These are phyloP conservation scores for Rubia tinctorum DNA, from an alignment of 305 asterid species.

Conservation along the genomic window DNA sequence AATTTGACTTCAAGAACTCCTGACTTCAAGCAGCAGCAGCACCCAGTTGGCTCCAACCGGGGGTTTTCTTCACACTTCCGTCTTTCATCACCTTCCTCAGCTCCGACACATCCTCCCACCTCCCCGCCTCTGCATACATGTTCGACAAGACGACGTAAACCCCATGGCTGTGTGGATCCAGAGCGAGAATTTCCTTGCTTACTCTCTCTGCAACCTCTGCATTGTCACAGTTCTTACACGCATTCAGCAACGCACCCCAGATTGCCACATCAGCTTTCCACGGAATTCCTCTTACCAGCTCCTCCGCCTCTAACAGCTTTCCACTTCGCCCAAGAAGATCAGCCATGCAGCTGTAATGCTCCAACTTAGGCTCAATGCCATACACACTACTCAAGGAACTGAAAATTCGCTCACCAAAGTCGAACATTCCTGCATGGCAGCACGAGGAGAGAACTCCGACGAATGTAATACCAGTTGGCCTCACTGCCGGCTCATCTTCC, in stretches of 20 bases:
- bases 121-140: slow-evolving; percentile 25
- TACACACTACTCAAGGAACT: slow-evolving; percentile 48
- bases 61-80: slow-evolving; percentile 21
- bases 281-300: slow-evolving; percentile 53
- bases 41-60: slow-evolving; percentile 64
- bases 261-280: slow-evolving; percentile 72
- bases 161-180: slow-evolving; percentile 69
- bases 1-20: background rate
- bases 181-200: slow-evolving; percentile 49
- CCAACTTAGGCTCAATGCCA: slow-evolving; percentile 56
- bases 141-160: slow-evolving; percentile 72
- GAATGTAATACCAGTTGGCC: slow-evolving; percentile 61
- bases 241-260: slow-evolving; percentile 81
- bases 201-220: slow-evolving; percentile 74
- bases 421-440: slow-evolving; percentile 71
- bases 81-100: slow-evolving; percentile 64
- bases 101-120: slow-evolving; percentile 64
- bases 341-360: slow-evolving; percentile 86
- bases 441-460: slow-evolving; percentile 80
- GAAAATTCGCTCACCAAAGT: slow-evolving; percentile 53
- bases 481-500: slow-evolving; percentile 33
- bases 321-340: slow-evolving; percentile 76
- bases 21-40: background rate
- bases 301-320: slow-evolving; percentile 72
- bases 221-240: slow-evolving; percentile 54